Percentiles rank a stretch among this genome's conserved stretches.
Conservation (phyloP, 352 stramenopile species). For the Phytophthora vignae region DNA sequence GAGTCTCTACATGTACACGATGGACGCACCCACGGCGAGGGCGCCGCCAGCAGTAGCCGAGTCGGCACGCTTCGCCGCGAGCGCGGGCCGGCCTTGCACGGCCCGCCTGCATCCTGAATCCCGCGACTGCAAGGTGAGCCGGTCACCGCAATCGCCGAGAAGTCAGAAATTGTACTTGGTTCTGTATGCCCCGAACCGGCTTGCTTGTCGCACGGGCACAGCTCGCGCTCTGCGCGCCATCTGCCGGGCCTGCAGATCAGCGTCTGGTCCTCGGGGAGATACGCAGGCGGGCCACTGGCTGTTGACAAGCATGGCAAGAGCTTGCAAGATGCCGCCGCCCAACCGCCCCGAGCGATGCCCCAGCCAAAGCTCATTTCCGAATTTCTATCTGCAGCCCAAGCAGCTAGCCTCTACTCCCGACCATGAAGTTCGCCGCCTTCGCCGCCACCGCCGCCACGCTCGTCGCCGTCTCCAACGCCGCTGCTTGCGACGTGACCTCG, state of each 20-base stretch:
- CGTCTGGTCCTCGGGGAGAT: conserved; percentile 20
- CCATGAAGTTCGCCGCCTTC: conserved; percentile 43
- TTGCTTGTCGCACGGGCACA: conserved; percentile 25
- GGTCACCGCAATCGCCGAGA: conserved; percentile 10
- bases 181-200: conserved; percentile 25
- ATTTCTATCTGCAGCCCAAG: conserved; percentile 38
- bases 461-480: conserved; percentile 33
- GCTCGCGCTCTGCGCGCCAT: conserved; percentile 26
- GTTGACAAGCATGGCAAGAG: background rate
- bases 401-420: conserved; percentile 30
- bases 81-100: conserved; percentile 1
- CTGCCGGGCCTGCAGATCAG: conserved; percentile 15
- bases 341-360: background rate
- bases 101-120: conserved; percentile 7
- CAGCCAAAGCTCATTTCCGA: conserved; percentile 32
- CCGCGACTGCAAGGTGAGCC: conserved; percentile 7
- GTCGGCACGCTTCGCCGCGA: background rate
- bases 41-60: too few species aligned
- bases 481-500: conserved; percentile 38
- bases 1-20: background rate
- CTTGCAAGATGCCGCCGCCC: background rate
- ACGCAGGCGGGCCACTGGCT: conserved; percentile 16
- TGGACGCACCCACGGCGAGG: background rate
- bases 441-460: conserved; percentile 19
- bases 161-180: conserved; percentile 27